Evolutionary conservation across 441 rosid genomes (phyloP), one percentile per base, ranked within the genome.

Genomic region (Mallotus repandus): DNA sequence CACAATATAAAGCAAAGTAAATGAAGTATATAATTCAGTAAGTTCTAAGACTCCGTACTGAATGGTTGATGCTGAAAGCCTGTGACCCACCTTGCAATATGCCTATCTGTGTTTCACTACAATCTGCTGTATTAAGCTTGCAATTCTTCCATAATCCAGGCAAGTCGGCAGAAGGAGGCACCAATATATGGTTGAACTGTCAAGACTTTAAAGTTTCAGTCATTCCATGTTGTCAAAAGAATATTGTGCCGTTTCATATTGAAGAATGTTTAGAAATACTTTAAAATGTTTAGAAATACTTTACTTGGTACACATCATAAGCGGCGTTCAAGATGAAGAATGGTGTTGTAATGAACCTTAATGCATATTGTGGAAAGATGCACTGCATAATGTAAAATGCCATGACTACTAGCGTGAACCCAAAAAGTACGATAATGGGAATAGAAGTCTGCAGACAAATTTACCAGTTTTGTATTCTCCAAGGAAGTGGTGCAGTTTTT

Each of bases 141-240:
- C 99, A 94, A 22, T 85, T 82, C 45, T 80, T 94, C 99, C 99
- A 96, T 74, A 68, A 80, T 50, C 98, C 98, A 18, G 73, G 83
- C 41, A 88, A 84, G 79, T 96, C 99, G 0, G 99, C 93, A 6
- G 96, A 76, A 66, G 88, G 84, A 68, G 99, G 99, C 79, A 97
- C 98, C 78, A 96, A 83, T 78, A 89, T 86, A 74, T 95, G 96
- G 81, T 89, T 88, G 61, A 93, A 84, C 98, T 95, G 87, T 80
- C 55, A 53, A 65, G 21, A 43, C 13, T 46, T 69, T 41, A 16
- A 72, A 71, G 14, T 70, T 57, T 45, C 25, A 55, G 14, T 75
- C 56, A 29, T 46, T 66, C 13, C 11, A 35, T 45, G 14, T 16
- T 49, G 58, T 43, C 14, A 21, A 46, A 73, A 53, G 46, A 13